These are phyloP conservation scores for Purpureocillium takamizusanense DNA, from an alignment of 2,329 filamentous ascomycete genomes.

Conservation along the genomic window DNA sequence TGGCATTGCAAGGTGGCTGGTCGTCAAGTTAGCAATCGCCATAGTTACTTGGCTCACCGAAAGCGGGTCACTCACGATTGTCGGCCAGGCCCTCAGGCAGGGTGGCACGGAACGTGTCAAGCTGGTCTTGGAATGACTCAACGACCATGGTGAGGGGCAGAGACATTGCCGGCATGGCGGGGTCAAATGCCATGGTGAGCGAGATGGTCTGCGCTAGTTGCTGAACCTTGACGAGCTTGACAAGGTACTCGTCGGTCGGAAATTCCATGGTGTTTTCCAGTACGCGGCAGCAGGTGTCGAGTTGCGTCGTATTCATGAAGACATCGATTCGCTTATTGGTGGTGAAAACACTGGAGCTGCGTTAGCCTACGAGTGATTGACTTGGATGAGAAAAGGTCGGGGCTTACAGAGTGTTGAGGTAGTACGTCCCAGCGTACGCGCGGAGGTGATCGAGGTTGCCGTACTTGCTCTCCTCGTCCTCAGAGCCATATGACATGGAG, in stretches of 20 bases:
- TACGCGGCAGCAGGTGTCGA: slow-evolving; percentile 32
- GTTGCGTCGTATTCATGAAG: slow-evolving; percentile 34
- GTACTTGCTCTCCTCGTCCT: slow-evolving; percentile 17
- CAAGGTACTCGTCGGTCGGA: slow-evolving; percentile 32
- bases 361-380: not conserved
- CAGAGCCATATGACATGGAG: slow-evolving; percentile 14
- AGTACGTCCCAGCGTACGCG: slow-evolving; percentile 40
- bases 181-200: slow-evolving; percentile 24
- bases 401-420: slow-evolving; percentile 37
- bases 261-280: slow-evolving; percentile 32
- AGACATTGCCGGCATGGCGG: slow-evolving; percentile 20
- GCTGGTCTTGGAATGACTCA: slow-evolving; percentile 32
- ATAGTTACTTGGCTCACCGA: not conserved
- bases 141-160: slow-evolving; percentile 32
- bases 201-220: slow-evolving; percentile 38
- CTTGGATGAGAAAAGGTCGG: not conserved
- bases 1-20: slow-evolving; percentile 32
- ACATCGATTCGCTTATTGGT: slow-evolving; percentile 38
- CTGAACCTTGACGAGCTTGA: slow-evolving; percentile 37
- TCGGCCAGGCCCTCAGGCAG: slow-evolving; percentile 24
- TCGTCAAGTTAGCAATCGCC: not conserved
- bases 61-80: slow-evolving; percentile 19
- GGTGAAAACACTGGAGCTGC: slow-evolving; percentile 25
- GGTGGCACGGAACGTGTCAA: slow-evolving; percentile 27
- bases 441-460: slow-evolving; percentile 33